A percentile compares a stretch with the other conserved stretches of the same genome.
phyloP scores from a whole-genome alignment of 2,329 filamentous ascomycete genomes.

The Aspergillus japonicus region DNA sequence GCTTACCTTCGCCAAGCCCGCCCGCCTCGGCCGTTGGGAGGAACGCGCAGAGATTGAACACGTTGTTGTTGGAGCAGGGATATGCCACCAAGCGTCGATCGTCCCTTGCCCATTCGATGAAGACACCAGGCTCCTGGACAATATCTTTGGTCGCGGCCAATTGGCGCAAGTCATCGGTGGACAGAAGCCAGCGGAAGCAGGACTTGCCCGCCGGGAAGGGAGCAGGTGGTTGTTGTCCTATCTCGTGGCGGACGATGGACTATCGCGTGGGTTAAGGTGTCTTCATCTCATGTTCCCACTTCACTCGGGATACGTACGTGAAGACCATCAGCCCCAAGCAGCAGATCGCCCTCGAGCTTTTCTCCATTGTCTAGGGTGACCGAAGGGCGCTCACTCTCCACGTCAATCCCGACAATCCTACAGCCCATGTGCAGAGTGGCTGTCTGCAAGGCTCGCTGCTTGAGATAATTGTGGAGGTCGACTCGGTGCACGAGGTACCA shows the following conservation, averaged over 20 bases:
- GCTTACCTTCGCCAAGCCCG: conserved; percentile 14
- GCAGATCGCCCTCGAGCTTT: conserved; percentile 20
- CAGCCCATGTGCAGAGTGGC: conserved; percentile 25
- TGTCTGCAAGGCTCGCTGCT: conserved; percentile 29
- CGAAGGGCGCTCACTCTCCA: conserved; percentile 11
- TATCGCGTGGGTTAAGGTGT: background rate
- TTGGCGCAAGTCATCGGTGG: conserved; percentile 16
- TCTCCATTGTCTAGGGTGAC: conserved; percentile 24
- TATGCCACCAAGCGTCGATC: conserved; percentile 49
- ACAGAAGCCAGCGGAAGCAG: conserved; percentile 29
- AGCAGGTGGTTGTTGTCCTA: conserved; percentile 18
- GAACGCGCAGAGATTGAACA: conserved; percentile 50
- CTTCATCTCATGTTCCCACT: no score
- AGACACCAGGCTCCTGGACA: conserved; percentile 30
- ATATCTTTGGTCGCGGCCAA: conserved; percentile 11
- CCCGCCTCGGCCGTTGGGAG: conserved; percentile 46
- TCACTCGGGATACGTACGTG: conserved; percentile 15
- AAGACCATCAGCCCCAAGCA: conserved; percentile 29
- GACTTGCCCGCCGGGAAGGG: conserved; percentile 25
- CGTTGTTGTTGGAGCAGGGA: conserved; percentile 45
- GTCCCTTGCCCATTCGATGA: conserved; percentile 43
- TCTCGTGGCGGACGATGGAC: conserved; percentile 22
- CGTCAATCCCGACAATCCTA: conserved; percentile 20
- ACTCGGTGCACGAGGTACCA: conserved; percentile 42
- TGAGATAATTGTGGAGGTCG: conserved; percentile 42